Conservation (phyloP, 1,139 yeast species). For the Geotrichum klebahnii region DNA sequence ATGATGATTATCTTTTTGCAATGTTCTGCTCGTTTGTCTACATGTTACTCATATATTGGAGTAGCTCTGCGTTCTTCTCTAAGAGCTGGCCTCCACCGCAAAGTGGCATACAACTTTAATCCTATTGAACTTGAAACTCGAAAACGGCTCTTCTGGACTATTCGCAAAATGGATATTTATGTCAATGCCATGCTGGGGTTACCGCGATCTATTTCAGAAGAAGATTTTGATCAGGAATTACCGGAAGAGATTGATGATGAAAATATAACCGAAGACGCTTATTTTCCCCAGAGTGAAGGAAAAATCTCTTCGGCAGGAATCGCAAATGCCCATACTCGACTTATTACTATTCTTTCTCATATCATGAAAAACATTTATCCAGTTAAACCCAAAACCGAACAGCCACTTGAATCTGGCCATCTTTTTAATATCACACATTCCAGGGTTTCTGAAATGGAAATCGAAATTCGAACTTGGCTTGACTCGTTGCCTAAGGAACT, state of each 20-base stretch:
- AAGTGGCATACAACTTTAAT: constrained; percentile 60
- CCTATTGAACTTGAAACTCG: constrained; percentile 85
- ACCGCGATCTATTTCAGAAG: constrained; percentile 63
- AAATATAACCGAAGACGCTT: constrained; percentile 64
- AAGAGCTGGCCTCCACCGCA: constrained; percentile 83
- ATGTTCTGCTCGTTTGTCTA: constrained; percentile 83
- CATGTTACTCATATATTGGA: constrained; percentile 91
- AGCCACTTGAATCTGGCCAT: constrained; percentile 21
- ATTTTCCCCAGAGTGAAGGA: constrained; percentile 37
- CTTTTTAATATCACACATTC: constrained; percentile 45
- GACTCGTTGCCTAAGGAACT: constrained; percentile 67
- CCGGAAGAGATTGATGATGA: constrained; percentile 87
- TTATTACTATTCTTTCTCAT: constrained; percentile 57
- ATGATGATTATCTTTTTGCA: constrained; percentile 70
- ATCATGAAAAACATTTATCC: constrained; percentile 58
- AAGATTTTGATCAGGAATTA: constrained; percentile 83
- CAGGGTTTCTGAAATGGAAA: constrained; percentile 68
- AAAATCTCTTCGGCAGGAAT: constrained; percentile 69
- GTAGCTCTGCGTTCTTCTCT: constrained; percentile 82
- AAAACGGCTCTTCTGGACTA: constrained; percentile 81
- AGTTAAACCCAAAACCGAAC: constrained; percentile 39
- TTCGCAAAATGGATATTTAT: constrained; percentile 87
- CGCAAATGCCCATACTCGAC: constrained; percentile 79
- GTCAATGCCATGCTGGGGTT: constrained; percentile 85
- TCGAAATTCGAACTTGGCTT: constrained; percentile 71